phyloP scores from a whole-genome alignment of 148 eudicot species.

The Amaranthus hypochondriacus region DNA sequence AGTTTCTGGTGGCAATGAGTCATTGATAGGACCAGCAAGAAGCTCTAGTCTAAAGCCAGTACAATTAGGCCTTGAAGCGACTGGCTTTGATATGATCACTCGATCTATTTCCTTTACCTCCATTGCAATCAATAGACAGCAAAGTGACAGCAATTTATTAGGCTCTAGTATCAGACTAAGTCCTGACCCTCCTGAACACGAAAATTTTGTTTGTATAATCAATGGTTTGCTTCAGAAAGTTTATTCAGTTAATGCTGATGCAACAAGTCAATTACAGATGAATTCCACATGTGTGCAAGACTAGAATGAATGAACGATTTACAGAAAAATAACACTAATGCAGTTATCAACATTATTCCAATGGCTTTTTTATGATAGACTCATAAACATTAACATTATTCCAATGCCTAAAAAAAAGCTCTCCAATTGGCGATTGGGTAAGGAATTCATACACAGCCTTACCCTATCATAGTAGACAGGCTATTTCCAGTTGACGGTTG shows the following conservation, averaged over 20 bases:
- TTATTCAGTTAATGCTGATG: background rate
- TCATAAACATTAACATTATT: background rate
- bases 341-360: no score
- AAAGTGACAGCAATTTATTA: background rate
- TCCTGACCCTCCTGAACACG: background rate
- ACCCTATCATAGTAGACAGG: background rate
- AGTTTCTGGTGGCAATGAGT: conserved; percentile 38
- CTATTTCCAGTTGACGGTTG: background rate
- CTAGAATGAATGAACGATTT: background rate
- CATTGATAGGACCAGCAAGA: conserved; percentile 45
- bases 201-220: background rate
- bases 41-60: conserved; percentile 51
- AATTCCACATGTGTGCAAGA: background rate
- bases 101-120: conserved; percentile 56
- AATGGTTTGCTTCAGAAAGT: background rate
- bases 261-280: background rate
- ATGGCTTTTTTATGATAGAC: background rate
- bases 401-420: background rate
- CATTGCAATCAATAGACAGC: conserved; percentile 27
- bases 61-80: conserved; percentile 70
- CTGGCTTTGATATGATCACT: conserved; percentile 64
- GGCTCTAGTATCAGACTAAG: background rate
- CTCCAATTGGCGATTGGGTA: no score
- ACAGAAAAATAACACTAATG: no score
- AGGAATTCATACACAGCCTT: background rate